phyloP scores from a whole-genome alignment of 441 rosid species.

The Macaranga tanarius region DNA sequence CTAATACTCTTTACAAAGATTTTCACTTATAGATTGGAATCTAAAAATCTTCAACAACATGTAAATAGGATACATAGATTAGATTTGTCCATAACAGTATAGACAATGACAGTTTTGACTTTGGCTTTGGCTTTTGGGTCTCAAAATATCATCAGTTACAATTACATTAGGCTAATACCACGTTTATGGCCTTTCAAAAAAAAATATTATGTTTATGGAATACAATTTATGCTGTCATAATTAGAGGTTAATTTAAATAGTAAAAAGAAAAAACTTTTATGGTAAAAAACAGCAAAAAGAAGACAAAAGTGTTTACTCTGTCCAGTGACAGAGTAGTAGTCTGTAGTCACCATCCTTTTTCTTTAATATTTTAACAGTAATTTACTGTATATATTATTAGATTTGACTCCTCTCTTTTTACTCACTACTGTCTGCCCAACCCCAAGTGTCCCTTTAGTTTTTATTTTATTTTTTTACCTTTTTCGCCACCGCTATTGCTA shows the following conservation, averaged over 20 bases:
- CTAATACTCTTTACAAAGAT: background rate
- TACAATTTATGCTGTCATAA: slow-evolving; percentile 12
- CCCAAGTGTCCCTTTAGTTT: background rate
- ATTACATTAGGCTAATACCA: background rate
- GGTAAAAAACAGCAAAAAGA: background rate
- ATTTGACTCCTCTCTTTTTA: slow-evolving; percentile 51
- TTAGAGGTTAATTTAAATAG: background rate
- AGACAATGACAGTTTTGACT: slow-evolving; percentile 5
- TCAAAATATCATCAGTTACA: background rate
- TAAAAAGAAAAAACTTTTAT: no score
- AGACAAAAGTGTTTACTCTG: slow-evolving; percentile 22
- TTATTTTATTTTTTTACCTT: no score
- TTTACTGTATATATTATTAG: slow-evolving; percentile 19
- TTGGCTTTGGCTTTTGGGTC: slow-evolving; percentile 1
- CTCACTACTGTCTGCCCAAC: slow-evolving; percentile 27
- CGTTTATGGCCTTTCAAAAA: no score
- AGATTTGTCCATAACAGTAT: slow-evolving; percentile 1
- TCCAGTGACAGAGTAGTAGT: slow-evolving; percentile 25
- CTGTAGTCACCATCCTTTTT: slow-evolving; percentile 4
- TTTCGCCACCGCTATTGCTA: no score
- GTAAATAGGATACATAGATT: background rate
- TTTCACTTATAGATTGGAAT: background rate
- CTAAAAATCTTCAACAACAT: background rate
- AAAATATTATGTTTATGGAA: slow-evolving; percentile 1
- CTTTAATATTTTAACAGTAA: slow-evolving; percentile 15